A percentile compares a stretch with the other conserved stretches of the same genome.
These are phyloP conservation scores for Asclepias syriaca DNA, from an alignment of 257 asterid species.

Conservation along the genomic window DNA sequence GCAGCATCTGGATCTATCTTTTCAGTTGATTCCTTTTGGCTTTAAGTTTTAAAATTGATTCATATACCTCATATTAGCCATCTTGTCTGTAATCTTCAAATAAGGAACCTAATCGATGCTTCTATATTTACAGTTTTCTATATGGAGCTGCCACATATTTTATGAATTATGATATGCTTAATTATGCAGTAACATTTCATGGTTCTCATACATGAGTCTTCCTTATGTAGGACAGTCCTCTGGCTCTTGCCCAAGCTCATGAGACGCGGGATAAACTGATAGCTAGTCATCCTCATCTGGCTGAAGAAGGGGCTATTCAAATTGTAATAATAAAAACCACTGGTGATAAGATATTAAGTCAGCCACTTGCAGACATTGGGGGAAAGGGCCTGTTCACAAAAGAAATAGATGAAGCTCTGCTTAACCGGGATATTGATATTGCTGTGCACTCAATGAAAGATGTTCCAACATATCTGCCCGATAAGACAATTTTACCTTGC, in stretches of 20 bases:
- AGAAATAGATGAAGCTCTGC: conserved; percentile 94
- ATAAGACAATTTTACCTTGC: conserved; percentile 75
- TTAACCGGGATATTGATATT: conserved; percentile 78
- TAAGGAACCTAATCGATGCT: background rate
- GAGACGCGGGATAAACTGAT: conserved; percentile 82
- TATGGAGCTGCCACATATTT: background rate
- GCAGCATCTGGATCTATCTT: no score
- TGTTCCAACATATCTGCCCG: conserved; percentile 93
- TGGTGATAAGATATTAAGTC: conserved; percentile 84
- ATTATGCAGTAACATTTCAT: background rate
- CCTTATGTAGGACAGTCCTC: conserved; percentile 75
- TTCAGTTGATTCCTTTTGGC: background rate
- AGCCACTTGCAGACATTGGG: conserved; percentile 96
- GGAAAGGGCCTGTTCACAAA: conserved; percentile 96
- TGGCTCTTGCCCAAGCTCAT: conserved; percentile 97
- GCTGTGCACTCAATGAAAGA: conserved; percentile 99
- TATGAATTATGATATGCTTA: background rate
- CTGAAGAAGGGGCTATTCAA: conserved; percentile 85
- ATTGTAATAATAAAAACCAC: conserved; percentile 87
- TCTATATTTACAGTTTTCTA: background rate
- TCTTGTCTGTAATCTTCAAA: background rate
- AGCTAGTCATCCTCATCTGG: conserved; percentile 68
- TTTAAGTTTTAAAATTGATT: background rate
- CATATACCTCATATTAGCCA: background rate
- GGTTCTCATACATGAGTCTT: conserved; percentile 17